Base-by-base conservation (phyloP, 1,284 basidiomycete species). In the Gymnopus androsaceus region DNA sequence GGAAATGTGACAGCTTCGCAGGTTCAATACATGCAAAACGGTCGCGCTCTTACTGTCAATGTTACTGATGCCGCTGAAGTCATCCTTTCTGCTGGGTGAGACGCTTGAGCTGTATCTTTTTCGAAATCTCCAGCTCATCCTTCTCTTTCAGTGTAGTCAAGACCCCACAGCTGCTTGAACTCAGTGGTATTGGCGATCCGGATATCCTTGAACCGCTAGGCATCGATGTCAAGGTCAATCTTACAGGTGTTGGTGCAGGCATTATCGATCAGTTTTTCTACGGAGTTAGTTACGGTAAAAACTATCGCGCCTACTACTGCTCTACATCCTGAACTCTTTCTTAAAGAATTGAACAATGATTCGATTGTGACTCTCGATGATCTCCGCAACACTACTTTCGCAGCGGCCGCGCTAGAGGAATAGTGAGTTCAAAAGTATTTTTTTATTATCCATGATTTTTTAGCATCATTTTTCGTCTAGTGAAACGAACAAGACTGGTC, bases 201-300 rank as follows among this genome's bases (percentile, higher is more conserved):
- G 46, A 61, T 2, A 62, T 78, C 7, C 61, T 80, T 2, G 61
- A 67, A 15, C 42, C 54, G 0, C 59, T 75, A 4, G 73, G 73
- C 0, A 66, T 79, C 40, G 56, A 66, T 0, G 64, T 67, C 36
- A 63, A 66, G 28, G 60, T 73, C 48, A 63, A 75, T 38, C 64
- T 79, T 5, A 70, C 75, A 3, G 70, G 71, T 28, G 75, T 79
- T 0, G 78, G 77, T 4, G 67, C 67, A 51, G 78, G 78, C 56
- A 62, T 78, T 30, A 72, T 73, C 46, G 76, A 77, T 56, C 77
- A 78, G 54, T 7, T 55, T 3, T 62, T 64, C 44, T 52, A 46
- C 19, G 46, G 61, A 8, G 40, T 63, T 17, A 51, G 56, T 27
- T 61, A 50, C 15, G 64, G 61, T 40, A 33, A 42, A 49, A 36